These are phyloP conservation scores for Flaveria sonorensis DNA, from an alignment of 129 eudicot genomes.

Conservation along the genomic window DNA sequence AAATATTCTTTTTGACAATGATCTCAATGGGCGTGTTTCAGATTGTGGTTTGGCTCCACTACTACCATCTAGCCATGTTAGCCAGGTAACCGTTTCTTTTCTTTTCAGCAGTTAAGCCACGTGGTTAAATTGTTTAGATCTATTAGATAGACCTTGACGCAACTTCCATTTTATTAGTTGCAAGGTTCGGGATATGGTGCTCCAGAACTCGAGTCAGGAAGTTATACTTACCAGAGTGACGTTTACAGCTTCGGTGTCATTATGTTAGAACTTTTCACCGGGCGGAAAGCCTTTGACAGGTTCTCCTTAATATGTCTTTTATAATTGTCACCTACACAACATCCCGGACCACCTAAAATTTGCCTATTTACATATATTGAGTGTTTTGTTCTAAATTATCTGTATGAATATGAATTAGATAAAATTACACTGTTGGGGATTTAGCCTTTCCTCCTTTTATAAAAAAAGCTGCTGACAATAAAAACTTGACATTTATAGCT, in stretches of 20 bases:
- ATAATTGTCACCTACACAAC: neutral
- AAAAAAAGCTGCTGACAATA: neutral
- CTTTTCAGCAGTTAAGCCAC: neutral
- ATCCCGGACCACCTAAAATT: neutral
- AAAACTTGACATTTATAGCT: conserved; percentile 37
- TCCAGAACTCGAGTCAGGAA: conserved; percentile 92
- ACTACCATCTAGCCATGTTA: conserved; percentile 47
- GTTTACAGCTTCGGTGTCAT: conserved; percentile 97
- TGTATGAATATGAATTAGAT: too few relatives aligned
- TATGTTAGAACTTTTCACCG: conserved; percentile 86
- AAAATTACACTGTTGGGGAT: neutral
- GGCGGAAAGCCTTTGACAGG: conserved; percentile 89
- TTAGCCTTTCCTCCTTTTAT: too few relatives aligned
- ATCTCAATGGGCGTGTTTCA: conserved; percentile 67
- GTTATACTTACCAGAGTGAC: conserved; percentile 77
- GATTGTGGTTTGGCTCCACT: conserved; percentile 89
- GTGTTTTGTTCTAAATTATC: neutral
- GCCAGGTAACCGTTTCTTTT: conserved; percentile 53
- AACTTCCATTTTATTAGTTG: conserved; percentile 42
- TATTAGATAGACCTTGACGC: conserved; percentile 7
- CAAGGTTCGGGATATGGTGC: conserved; percentile 83
- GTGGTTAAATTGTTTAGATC: neutral
- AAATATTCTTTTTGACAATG: conserved; percentile 78
- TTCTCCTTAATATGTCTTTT: conserved; percentile 12
- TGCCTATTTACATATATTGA: neutral